Conservation (phyloP, 108 stramenopile species). For the Cylindrotheca fusiformis region DNA sequence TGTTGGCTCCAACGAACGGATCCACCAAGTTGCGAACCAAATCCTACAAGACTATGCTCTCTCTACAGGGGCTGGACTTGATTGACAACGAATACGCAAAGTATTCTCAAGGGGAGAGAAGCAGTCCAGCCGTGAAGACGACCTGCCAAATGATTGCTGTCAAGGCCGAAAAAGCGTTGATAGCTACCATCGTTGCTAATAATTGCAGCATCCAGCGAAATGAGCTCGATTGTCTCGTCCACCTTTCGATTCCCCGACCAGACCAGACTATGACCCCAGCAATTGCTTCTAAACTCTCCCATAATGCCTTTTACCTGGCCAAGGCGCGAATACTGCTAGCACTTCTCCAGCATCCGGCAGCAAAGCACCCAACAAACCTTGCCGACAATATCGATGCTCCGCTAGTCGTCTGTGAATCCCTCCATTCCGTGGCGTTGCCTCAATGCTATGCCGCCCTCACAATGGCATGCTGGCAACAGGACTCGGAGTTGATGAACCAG, state of each 20-base stretch:
- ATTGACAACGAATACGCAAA: too few relatives aligned
- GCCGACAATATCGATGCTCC: background rate
- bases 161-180: background rate
- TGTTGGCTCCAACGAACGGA: background rate
- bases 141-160: background rate
- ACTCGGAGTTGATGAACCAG: background rate
- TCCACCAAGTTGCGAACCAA: background rate
- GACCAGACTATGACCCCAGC: background rate
- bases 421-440: slow-evolving; percentile 1
- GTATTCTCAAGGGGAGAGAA: background rate
- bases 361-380: background rate
- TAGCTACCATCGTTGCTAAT: background rate
- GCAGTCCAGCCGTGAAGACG: background rate
- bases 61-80: background rate
- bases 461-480: background rate
- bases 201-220: background rate
- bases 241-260: background rate
- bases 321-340: background rate
- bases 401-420: slow-evolving; percentile 5
- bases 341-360: background rate
- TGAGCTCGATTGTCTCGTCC: background rate
- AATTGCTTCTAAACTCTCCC: background rate
- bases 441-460: slow-evolving; percentile 7
- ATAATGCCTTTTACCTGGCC: background rate
- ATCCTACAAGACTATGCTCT: background rate